Evolutionary conservation across 106 monocot species (phyloP), one percentile per base, ranked within the genome.

Genomic region (Phalaenopsis equestris): DNA sequence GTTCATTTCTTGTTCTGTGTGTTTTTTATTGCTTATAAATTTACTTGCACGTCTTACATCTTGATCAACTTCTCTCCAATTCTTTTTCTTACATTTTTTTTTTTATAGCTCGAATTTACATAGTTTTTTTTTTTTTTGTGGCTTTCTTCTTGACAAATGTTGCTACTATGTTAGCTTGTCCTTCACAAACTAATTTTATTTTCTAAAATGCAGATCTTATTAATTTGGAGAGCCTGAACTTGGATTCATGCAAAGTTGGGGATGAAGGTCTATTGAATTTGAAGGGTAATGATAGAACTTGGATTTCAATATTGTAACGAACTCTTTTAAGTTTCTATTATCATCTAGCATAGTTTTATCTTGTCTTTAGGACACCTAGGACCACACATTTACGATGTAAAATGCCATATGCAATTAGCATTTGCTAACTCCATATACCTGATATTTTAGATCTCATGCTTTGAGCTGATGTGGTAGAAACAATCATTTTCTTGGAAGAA

Each of bases 191-290:
- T 9, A 42, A 4, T 75, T 38, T 30, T 56, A 38, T 78, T 17
- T 42, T 75, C 23, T 58, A 49, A 11, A 18, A 83, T 88, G 75
- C 81, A 99, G 99, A 87, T 61, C 72, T 99, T 77, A 87, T 83
- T 39, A 89, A 90, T 72, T 89, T 95, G 92, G 99, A 99, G 84
- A 88, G 87, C 83, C 83, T 99, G 58, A 99, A 93, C 81, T 84
- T 99, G 84, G 99, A 99, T 82, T 95, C 95, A 47, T 99, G 99
- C 78, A 87, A 84, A 81, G 87, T 99, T 80, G 78, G 81, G 67
- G 94, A 95, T 85, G 93, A 95, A 81, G 99, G 99, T 14, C 87
- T 99, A 73, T n/a, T 79, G 39, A 86, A 89, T 65, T 86, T 99
- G 85, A 95, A 91, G 81, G 95, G 99, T 95, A 24, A 8, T 79